phyloP scores from a whole-genome alignment of 495 filamentous ascomycete genomes.

The Hyphodiscus hymeniophilus region DNA sequence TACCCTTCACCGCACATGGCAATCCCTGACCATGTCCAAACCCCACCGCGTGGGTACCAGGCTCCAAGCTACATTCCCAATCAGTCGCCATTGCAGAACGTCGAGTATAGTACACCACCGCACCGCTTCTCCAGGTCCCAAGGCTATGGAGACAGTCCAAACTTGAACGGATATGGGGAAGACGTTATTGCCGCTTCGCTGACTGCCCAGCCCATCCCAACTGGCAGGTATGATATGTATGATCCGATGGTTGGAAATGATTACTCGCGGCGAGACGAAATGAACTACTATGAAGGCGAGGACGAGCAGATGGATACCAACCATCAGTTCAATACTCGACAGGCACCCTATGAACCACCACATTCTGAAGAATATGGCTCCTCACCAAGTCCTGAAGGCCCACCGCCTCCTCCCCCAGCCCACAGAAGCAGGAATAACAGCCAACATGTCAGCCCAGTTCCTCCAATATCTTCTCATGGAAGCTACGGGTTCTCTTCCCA shows the following conservation, averaged over 20 bases:
- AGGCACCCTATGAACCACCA: slow-evolving; percentile 14
- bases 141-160: slow-evolving; percentile 11
- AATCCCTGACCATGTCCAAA: slow-evolving; percentile 23
- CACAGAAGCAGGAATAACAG: slow-evolving; percentile 18
- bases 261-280: slow-evolving; percentile 1
- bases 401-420: slow-evolving; percentile 22
- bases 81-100: slow-evolving; percentile 33
- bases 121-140: slow-evolving; percentile 6
- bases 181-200: background rate
- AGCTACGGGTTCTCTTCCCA: slow-evolving; percentile 16
- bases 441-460: slow-evolving; percentile 12
- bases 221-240: slow-evolving; percentile 15
- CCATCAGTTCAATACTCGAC: slow-evolving; percentile 10
- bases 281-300: slow-evolving; percentile 12
- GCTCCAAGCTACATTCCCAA: slow-evolving; percentile 24
- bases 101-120: slow-evolving; percentile 36
- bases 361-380: slow-evolving; percentile 14
- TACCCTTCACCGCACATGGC: slow-evolving; percentile 26
- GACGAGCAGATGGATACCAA: background rate
- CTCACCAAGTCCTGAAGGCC: slow-evolving; percentile 21
- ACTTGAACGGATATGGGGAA: slow-evolving; percentile 11
- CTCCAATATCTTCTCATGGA: slow-evolving; percentile 7
- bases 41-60: slow-evolving; percentile 19
- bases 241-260: slow-evolving; percentile 11
- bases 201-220: background rate